These are phyloP conservation scores for Kondoa subrosea DNA, from an alignment of 768 basidiomycete species.

Conservation along the genomic window DNA sequence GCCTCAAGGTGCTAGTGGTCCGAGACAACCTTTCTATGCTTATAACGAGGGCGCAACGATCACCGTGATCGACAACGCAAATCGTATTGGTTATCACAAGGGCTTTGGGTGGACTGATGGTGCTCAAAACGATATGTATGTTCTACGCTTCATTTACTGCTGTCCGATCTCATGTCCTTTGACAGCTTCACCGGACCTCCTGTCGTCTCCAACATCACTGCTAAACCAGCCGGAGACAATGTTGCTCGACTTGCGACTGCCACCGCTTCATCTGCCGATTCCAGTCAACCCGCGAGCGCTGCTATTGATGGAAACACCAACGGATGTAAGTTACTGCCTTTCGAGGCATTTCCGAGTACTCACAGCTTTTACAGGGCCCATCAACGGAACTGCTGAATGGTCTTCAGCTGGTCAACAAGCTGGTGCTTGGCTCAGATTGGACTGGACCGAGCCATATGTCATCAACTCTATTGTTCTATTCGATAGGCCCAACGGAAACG, in stretches of 20 bases:
- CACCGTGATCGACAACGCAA: background rate
- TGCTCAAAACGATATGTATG: background rate
- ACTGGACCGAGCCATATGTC: conserved; percentile 11
- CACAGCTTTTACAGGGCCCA: conserved; percentile 7
- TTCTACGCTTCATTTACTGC: background rate
- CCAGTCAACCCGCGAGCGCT: background rate
- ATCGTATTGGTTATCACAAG: background rate
- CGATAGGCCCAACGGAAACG: conserved; percentile 4
- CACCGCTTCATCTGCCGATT: conserved; percentile 9
- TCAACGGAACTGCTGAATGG: conserved; percentile 18
- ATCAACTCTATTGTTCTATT: conserved; percentile 16
- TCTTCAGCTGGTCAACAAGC: conserved; percentile 11
- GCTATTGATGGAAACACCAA: conserved; percentile 21
- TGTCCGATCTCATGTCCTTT: background rate
- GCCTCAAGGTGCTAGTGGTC: background rate
- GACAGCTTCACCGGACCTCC: background rate
- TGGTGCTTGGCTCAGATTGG: conserved; percentile 16
- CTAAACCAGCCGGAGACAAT: background rate
- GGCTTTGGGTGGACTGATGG: background rate
- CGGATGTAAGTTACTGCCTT: conserved; percentile 16
- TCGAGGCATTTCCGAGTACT: conserved; percentile 5
- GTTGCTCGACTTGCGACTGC: conserved; percentile 8
- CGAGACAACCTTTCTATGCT: background rate
- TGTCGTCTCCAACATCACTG: background rate
- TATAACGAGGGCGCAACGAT: background rate